Conservation (phyloP, 257 asterid species). For the Plantago elongata region DNA sequence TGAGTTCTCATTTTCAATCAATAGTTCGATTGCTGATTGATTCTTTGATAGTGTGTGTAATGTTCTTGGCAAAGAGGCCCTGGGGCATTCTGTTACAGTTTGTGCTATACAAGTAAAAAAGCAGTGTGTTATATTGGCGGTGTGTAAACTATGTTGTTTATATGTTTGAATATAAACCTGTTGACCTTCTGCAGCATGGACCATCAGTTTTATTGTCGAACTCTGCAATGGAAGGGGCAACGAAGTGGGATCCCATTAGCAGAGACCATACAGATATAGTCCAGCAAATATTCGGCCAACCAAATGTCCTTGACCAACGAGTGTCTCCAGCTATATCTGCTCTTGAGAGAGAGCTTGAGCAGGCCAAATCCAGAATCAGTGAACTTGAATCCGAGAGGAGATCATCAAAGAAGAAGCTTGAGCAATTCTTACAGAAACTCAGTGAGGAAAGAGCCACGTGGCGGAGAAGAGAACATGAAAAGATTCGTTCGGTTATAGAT, state of each 20-base stretch:
- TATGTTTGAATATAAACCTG: neutral
- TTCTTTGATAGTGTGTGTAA: too few species aligned
- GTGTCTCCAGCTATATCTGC: conserved; percentile 32
- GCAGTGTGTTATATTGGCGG: neutral
- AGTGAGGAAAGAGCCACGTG: conserved; percentile 58
- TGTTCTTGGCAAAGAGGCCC: too few species aligned
- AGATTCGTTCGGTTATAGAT: conserved; percentile 50
- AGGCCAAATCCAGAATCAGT: conserved; percentile 43
- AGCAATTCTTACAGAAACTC: conserved; percentile 56
- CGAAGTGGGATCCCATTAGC: conserved; percentile 60
- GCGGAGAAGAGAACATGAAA: conserved; percentile 62
- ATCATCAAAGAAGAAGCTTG: conserved; percentile 59
- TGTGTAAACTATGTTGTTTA: neutral
- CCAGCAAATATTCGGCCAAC: conserved; percentile 27
- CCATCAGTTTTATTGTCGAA: conserved; percentile 34
- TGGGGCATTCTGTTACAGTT: too few species aligned
- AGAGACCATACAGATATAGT: conserved; percentile 32
- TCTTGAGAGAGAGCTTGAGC: conserved; percentile 52
- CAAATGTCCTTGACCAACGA: conserved; percentile 24
- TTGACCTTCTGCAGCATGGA: conserved; percentile 29
- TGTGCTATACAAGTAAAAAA: too few species aligned
- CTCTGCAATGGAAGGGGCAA: conserved; percentile 59
- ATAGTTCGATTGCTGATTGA: neutral
- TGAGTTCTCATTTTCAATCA: neutral
- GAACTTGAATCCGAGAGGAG: conserved; percentile 55